These are phyloP conservation scores for Macrophomina pseudophaseolina DNA, from an alignment of 2,329 filamentous ascomycete genomes.

Conservation along the genomic window DNA sequence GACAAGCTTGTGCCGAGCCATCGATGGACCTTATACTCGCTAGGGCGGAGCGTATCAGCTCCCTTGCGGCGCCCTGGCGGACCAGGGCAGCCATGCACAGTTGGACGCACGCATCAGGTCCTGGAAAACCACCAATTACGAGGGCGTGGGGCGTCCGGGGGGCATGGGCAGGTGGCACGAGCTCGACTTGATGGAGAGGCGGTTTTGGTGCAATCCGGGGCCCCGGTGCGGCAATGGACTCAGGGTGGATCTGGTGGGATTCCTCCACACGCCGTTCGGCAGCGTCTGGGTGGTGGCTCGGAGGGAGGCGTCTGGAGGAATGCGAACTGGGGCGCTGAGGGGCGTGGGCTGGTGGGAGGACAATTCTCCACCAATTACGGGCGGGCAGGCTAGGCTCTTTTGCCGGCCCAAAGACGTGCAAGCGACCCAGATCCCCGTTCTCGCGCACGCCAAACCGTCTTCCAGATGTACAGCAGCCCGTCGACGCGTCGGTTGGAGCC, in stretches of 20 bases:
- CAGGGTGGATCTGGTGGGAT: constrained; percentile 11
- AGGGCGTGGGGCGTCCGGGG: background rate
- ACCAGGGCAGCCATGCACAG: constrained; percentile 11
- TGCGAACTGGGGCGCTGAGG: background rate
- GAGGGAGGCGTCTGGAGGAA: constrained; percentile 12
- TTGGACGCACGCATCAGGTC: constrained; percentile 16
- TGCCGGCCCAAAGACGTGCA: constrained; percentile 6
- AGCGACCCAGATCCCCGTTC: constrained; percentile 5
- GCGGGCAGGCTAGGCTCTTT: background rate
- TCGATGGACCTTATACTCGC: constrained; percentile 18
- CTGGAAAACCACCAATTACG: constrained; percentile 15
- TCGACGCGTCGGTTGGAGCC: background rate
- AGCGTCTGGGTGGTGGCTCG: background rate
- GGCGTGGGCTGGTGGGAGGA: background rate
- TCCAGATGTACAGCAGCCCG: background rate
- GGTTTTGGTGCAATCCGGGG: constrained; percentile 20
- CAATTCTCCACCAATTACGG: constrained; percentile 17
- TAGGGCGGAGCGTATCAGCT: constrained; percentile 9
- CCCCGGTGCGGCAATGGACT: constrained; percentile 8
- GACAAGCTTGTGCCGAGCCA: constrained; percentile 21
- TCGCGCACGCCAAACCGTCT: background rate
- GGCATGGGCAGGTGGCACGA: constrained; percentile 4
- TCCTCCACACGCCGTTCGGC: background rate
- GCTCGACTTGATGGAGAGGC: background rate
- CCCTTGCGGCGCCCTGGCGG: constrained; percentile 15